Percentiles rank a stretch among this genome's conserved stretches.
Evolutionary conservation across 2,329 filamentous ascomycete genomes (phyloP).

Genomic region (Sporothrix dimorphospora): DNA sequence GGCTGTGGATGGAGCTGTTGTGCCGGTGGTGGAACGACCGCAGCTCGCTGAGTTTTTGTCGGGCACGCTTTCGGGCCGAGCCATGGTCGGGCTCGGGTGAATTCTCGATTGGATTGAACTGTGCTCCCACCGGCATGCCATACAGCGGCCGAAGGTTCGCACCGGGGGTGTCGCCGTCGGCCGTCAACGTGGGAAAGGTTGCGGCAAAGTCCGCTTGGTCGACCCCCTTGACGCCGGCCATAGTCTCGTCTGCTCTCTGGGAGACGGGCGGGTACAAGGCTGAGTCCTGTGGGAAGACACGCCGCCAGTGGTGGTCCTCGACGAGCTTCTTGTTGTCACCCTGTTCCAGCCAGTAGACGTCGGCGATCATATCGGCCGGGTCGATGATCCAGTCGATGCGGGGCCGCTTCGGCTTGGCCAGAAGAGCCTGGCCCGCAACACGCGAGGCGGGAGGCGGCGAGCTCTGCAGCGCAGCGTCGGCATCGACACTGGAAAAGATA

Average conservation of each 20-base stretch:
- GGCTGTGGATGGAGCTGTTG: slow-evolving; percentile 50
- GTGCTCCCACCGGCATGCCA: neutral
- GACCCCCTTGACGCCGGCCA: neutral
- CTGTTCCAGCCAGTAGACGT: slow-evolving; percentile 88
- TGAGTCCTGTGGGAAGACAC: slow-evolving; percentile 62
- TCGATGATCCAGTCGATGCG: slow-evolving; percentile 84
- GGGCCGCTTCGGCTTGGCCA: slow-evolving; percentile 68
- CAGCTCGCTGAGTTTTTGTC: slow-evolving; percentile 62
- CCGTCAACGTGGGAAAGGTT: neutral
- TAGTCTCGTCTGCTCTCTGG: slow-evolving; percentile 35
- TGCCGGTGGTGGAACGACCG: slow-evolving; percentile 60
- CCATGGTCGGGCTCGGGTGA: slow-evolving; percentile 46
- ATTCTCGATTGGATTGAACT: slow-evolving; percentile 29
- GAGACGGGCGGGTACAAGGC: slow-evolving; percentile 39
- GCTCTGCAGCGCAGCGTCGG: slow-evolving; percentile 44
- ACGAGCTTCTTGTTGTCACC: slow-evolving; percentile 77
- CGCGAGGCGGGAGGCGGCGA: slow-evolving; percentile 50
- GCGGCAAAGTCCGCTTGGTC: slow-evolving; percentile 2
- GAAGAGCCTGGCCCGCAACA: slow-evolving; percentile 12
- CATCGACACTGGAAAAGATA: slow-evolving; percentile 51
- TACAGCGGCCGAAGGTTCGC: neutral
- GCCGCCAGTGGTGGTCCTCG: slow-evolving; percentile 76
- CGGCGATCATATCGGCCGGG: slow-evolving; percentile 84
- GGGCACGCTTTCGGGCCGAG: slow-evolving; percentile 61
- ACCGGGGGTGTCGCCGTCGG: neutral